These are phyloP conservation scores for Coniella vitis DNA, from an alignment of 2,329 filamentous ascomycete species.

Conservation along the genomic window DNA sequence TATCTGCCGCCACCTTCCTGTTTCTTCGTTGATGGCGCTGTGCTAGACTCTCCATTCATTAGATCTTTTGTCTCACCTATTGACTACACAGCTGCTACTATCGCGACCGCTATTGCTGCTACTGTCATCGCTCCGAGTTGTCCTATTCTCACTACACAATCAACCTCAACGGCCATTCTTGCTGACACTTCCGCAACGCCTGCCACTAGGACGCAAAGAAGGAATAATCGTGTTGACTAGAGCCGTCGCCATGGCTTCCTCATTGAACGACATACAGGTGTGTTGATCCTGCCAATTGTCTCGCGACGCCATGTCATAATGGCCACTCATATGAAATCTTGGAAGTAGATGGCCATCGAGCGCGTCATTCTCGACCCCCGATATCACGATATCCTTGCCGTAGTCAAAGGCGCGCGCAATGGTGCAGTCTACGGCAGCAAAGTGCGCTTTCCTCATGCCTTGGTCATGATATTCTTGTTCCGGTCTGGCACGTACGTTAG, in stretches of 20 bases:
- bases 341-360: conserved; percentile 60
- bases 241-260: conserved; percentile 5
- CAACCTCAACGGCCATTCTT: background rate
- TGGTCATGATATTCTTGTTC: conserved; percentile 98
- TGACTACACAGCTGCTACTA: too few relatives aligned
- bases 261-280: conserved; percentile 13
- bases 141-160: too few relatives aligned
- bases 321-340: background rate
- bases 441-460: conserved; percentile 94
- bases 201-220: background rate
- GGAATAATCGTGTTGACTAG: background rate
- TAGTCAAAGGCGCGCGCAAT: conserved; percentile 93
- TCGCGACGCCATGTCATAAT: background rate
- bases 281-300: background rate
- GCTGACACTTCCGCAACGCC: background rate
- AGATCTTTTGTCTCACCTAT: too few relatives aligned
- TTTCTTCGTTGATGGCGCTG: background rate
- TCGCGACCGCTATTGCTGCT: too few relatives aligned
- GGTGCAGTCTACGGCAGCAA: conserved; percentile 94
- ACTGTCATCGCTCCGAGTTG: too few relatives aligned
- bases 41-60: too few relatives aligned
- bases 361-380: conserved; percentile 72
- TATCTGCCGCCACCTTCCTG: background rate
- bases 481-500: conserved; percentile 73
- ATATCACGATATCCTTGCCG: conserved; percentile 75